Evolutionary conservation across 345 rosid species (phyloP).

Genomic region (Barbarea vulgaris): DNA sequence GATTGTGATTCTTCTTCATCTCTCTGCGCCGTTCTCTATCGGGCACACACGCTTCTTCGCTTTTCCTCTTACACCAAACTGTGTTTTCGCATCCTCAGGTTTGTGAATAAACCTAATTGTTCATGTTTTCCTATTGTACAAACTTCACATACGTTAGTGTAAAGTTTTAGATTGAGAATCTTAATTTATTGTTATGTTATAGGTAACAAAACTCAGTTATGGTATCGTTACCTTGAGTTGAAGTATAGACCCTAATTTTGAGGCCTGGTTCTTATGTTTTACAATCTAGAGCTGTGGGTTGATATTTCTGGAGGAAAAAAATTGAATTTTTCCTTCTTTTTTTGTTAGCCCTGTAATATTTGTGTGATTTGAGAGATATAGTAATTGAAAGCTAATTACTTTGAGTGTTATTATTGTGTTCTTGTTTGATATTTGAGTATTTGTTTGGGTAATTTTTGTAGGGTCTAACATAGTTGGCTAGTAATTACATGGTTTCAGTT

Average conservation of each 20-base stretch:
- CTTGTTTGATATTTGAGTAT: conserved; percentile 14
- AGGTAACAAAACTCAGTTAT: neutral
- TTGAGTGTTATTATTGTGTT: conserved; percentile 9
- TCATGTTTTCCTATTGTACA: neutral
- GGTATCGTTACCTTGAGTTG: neutral
- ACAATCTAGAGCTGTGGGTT: too few species aligned
- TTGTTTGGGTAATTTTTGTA: conserved; percentile 4
- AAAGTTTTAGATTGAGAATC: neutral
- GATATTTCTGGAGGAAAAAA: conserved; percentile 14
- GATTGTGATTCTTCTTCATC: neutral
- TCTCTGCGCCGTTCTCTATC: conserved; percentile 15
- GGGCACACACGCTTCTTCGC: neutral
- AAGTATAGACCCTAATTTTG: conserved; percentile 13
- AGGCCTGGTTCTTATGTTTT: neutral
- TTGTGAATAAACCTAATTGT: conserved; percentile 3
- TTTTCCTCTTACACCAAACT: neutral
- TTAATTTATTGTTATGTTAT: neutral
- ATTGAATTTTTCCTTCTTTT: neutral
- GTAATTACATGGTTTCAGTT: conserved; percentile 51
- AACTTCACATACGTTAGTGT: neutral
- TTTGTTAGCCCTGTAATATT: neutral
- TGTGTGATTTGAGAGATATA: neutral
- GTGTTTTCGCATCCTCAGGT: conserved; percentile 27
- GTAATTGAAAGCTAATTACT: neutral
- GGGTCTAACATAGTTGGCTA: conserved; percentile 18